Percentiles rank a stretch among this genome's conserved stretches.
Evolutionary conservation across 768 basidiomycete species (phyloP).

Genomic region (Gyrodon lividus): DNA sequence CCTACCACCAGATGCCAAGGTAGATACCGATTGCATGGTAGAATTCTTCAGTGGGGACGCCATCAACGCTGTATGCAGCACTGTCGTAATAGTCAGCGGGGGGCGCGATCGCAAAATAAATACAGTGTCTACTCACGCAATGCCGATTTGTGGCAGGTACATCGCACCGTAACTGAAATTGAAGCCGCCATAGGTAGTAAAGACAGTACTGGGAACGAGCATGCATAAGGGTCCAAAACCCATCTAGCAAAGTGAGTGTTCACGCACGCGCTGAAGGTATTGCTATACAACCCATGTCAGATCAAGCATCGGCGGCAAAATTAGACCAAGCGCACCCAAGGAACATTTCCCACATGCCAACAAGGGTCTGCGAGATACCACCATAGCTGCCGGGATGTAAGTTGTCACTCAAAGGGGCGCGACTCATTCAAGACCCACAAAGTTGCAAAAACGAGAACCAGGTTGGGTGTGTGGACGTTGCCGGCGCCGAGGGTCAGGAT

Average conservation of each 20-base stretch:
- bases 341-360: constrained; percentile 34
- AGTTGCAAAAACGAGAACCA: constrained; percentile 29
- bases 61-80: constrained; percentile 24
- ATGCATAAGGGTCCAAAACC: not conserved
- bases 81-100: constrained; percentile 10
- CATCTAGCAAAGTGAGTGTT: not conserved
- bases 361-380: constrained; percentile 29
- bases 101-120: no score
- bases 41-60: constrained; percentile 24
- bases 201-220: constrained; percentile 20
- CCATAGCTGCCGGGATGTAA: constrained; percentile 23
- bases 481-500: constrained; percentile 23
- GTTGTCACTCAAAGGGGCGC: not conserved
- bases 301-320: not conserved
- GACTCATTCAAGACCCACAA: constrained; percentile 17
- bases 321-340: constrained; percentile 21
- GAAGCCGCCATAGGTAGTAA: constrained; percentile 30
- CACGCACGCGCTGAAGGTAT: constrained; percentile 28
- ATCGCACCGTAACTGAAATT: constrained; percentile 29
- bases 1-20: constrained; percentile 27
- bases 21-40: constrained; percentile 27
- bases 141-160: constrained; percentile 24
- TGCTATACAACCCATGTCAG: constrained; percentile 17
- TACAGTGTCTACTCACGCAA: constrained; percentile 19
- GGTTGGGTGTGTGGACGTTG: constrained; percentile 18